These are phyloP conservation scores for Coemansia sp. DNA, from an alignment of 192 early-diverging fungal species.

Conservation along the genomic window DNA sequence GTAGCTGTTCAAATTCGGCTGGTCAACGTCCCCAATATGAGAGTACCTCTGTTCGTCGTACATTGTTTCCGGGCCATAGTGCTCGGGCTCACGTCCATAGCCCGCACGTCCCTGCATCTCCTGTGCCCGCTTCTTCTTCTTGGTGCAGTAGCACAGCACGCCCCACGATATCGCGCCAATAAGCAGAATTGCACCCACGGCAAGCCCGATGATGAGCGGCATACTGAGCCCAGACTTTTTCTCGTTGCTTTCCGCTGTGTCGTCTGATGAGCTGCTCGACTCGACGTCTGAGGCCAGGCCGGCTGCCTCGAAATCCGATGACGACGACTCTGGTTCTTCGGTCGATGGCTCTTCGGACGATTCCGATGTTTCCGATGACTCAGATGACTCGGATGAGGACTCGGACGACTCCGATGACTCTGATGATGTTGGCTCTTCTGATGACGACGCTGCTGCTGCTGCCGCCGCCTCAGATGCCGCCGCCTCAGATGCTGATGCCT, in stretches of 20 bases:
- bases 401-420: not conserved
- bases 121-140: slow-evolving; percentile 9
- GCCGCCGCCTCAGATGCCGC: not conserved
- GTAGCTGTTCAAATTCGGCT: not conserved
- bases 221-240: not conserved
- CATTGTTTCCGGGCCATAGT: not conserved
- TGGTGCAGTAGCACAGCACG: slow-evolving; percentile 17
- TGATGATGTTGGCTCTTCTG: slow-evolving; percentile 3
- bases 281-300: too few species aligned
- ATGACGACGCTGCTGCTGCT: not conserved
- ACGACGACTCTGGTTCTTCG: too few species aligned
- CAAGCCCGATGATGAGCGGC: slow-evolving; percentile 10
- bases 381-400: not conserved
- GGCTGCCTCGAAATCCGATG: too few species aligned
- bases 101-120: not conserved
- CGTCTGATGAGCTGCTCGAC: not conserved
- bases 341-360: slow-evolving; percentile 1
- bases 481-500: not conserved
- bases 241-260: not conserved
- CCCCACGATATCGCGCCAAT: slow-evolving; percentile 28
- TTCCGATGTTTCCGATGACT: not conserved
- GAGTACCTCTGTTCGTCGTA: not conserved
- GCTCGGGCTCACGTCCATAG: not conserved
- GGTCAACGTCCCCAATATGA: not conserved
- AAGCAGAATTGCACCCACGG: slow-evolving; percentile 5